Percentiles rank a stretch among this genome's conserved stretches.
Conservation (phyloP, 306 rosid genomes). For the Canavalia ensiformis region DNA sequence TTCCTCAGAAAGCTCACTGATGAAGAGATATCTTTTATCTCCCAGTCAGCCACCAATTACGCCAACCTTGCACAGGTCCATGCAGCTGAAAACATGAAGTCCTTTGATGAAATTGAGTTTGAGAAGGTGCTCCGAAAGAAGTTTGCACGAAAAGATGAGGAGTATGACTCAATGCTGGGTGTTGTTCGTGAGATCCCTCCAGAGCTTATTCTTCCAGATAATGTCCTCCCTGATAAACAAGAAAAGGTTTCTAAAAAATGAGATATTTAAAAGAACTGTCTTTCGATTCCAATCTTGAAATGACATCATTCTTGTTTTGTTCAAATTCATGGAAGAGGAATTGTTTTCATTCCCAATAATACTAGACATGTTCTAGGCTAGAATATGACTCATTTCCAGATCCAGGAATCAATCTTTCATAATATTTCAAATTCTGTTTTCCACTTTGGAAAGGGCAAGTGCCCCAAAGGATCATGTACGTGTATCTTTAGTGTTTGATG, state of each 20-base stretch:
- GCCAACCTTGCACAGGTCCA: slow-evolving; percentile 77
- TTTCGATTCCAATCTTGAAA: slow-evolving; percentile 45
- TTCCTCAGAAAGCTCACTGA: slow-evolving; percentile 85
- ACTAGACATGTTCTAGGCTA: slow-evolving; percentile 57
- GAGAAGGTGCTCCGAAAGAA: slow-evolving; percentile 80
- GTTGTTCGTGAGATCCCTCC: slow-evolving; percentile 71
- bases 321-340: slow-evolving; percentile 60
- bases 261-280: slow-evolving; percentile 24
- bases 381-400: slow-evolving; percentile 53
- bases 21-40: slow-evolving; percentile 76
- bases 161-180: slow-evolving; percentile 74
- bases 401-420: slow-evolving; percentile 41
- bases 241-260: slow-evolving; percentile 49
- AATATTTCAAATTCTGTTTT: slow-evolving; percentile 39
- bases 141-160: slow-evolving; percentile 74
- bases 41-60: slow-evolving; percentile 74
- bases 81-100: slow-evolving; percentile 76
- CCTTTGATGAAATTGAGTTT: slow-evolving; percentile 71
- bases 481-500: slow-evolving; percentile 45
- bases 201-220: slow-evolving; percentile 73
- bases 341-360: slow-evolving; percentile 67
- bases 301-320: slow-evolving; percentile 52
- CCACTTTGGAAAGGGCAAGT: slow-evolving; percentile 46
- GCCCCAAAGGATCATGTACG: slow-evolving; percentile 49
- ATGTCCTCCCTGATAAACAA: slow-evolving; percentile 67